Conservation (phyloP, 2,329 filamentous ascomycete genomes). For the Coniochaeta pulveracea region DNA sequence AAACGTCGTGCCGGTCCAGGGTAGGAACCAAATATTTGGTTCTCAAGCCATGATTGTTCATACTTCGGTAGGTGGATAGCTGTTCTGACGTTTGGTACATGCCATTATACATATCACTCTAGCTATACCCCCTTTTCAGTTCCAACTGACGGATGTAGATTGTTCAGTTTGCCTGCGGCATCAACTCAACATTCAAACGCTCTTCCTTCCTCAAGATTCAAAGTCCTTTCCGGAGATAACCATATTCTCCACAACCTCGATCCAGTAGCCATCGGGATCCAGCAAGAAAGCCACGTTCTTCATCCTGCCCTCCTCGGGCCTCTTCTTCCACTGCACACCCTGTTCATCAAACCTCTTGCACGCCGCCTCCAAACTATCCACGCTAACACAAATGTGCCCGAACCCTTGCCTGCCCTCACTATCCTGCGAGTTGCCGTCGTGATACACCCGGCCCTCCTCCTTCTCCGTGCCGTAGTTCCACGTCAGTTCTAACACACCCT, state of each 20-base stretch:
- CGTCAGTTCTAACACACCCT: constrained; percentile 83
- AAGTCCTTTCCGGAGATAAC: constrained; percentile 43
- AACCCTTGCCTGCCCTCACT: constrained; percentile 74
- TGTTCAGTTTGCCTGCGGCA: no score
- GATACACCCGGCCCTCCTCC: constrained; percentile 72
- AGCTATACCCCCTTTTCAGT: no score
- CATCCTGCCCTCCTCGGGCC: constrained; percentile 84
- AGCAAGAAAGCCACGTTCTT: constrained; percentile 88
- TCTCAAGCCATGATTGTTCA: no score
- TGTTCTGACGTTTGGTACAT: no score
- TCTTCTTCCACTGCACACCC: constrained; percentile 87
- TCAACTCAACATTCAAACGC: no score
- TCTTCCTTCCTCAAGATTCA: no score
- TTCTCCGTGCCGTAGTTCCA: constrained; percentile 82
- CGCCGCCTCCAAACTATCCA: constrained; percentile 81
- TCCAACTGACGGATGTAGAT: no score
- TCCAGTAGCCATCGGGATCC: constrained; percentile 81
- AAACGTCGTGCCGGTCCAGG: no score
- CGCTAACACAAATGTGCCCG: constrained; percentile 84
- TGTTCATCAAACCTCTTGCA: constrained; percentile 77
- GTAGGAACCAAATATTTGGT: no score
- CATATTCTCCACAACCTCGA: constrained; percentile 72
- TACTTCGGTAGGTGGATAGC: no score
- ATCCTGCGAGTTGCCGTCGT: constrained; percentile 62
- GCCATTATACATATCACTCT: no score